Base-by-base conservation (phyloP, 1,139 yeast genomes). In the Geotrichum europaeum region DNA sequence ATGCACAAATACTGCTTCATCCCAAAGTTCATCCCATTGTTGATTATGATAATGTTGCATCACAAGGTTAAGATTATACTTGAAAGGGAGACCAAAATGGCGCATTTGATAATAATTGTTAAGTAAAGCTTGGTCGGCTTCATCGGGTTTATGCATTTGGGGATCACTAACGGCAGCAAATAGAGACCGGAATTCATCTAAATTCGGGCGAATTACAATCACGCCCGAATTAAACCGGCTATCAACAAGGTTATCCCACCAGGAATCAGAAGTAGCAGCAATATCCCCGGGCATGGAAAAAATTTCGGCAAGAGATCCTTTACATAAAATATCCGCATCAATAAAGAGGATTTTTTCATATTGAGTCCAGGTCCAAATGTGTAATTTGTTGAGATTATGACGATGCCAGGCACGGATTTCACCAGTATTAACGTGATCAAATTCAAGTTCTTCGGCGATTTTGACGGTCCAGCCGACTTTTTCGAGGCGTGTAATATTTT, bases 321-420 rank as follows among this genome's bases (percentile, higher is more conserved):
- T 68, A 51, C 70, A 67, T 24, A 24, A 24, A 24, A 24, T 24
- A 24, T 24, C 25, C 4, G 25, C 25, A 24, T 24, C 25, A 24
- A 24, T 24, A 24, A 24, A 5, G 4, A 24, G 4, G 25, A 3
- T 24, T 24, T 24, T 24, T 24, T 24, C 69, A 51, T 68, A 68
- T 57, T 68, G 66, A 6, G 68, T 66, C 67, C 69, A 68, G 18
- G 68, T 65, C 70, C 70, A 68, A 30, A 68, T 56, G 51, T 65
- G 65, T 36, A 68, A 63, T 57, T 67, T 67, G 62, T 66, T 67
- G 40, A 68, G 62, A 55, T 67, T 67, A 56, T 67, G 68, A 13
- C 66, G 53, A 52, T 67, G 70, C 62, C 67, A 67, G 24, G 68
- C 60, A 18, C 69, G 56, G 51, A 67, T 65, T 36, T 56, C 59